Percentiles rank a stretch among this genome's conserved stretches.
Evolutionary conservation across 1,284 basidiomycete genomes (phyloP).

Genomic region (Ustilago loliicola): DNA sequence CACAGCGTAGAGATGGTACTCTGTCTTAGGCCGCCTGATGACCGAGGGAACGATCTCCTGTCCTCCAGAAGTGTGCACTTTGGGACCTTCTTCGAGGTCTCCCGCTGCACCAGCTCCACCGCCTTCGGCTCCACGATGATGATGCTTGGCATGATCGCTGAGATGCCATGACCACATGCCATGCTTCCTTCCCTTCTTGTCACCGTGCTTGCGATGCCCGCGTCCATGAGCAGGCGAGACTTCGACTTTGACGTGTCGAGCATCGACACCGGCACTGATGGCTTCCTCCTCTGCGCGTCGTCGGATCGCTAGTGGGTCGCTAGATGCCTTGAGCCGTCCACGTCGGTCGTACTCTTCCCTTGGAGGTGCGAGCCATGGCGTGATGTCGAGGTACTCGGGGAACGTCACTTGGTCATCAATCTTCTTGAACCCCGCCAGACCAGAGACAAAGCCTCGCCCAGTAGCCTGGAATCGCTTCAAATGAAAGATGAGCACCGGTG

Average conservation of each 20-base stretch:
- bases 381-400: slow-evolving; percentile 85
- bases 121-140: background rate
- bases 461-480: slow-evolving; percentile 87
- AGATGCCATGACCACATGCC: slow-evolving; percentile 53
- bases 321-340: slow-evolving; percentile 71
- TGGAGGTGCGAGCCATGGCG: slow-evolving; percentile 86
- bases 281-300: slow-evolving; percentile 65
- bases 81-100: slow-evolving; percentile 43
- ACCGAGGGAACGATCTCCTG: slow-evolving; percentile 42
- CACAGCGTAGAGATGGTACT: slow-evolving; percentile 75
- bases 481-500: slow-evolving; percentile 90
- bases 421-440: slow-evolving; percentile 77
- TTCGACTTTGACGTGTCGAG: slow-evolving; percentile 53
- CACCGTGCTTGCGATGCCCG: slow-evolving; percentile 13
- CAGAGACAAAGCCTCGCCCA: slow-evolving; percentile 59
- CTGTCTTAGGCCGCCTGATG: slow-evolving; percentile 45
- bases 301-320: slow-evolving; percentile 63
- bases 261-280: slow-evolving; percentile 71
- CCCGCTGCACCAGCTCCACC: slow-evolving; percentile 15
- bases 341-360: slow-evolving; percentile 76
- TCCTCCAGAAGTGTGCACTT: slow-evolving; percentile 31
- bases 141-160: slow-evolving; percentile 22
- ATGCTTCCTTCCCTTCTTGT: slow-evolving; percentile 37
- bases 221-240: slow-evolving; percentile 21
- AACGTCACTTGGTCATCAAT: slow-evolving; percentile 87